phyloP scores from a whole-genome alignment of 2,329 filamentous ascomycete species.

The Stagonosporopsis rhizophila region DNA sequence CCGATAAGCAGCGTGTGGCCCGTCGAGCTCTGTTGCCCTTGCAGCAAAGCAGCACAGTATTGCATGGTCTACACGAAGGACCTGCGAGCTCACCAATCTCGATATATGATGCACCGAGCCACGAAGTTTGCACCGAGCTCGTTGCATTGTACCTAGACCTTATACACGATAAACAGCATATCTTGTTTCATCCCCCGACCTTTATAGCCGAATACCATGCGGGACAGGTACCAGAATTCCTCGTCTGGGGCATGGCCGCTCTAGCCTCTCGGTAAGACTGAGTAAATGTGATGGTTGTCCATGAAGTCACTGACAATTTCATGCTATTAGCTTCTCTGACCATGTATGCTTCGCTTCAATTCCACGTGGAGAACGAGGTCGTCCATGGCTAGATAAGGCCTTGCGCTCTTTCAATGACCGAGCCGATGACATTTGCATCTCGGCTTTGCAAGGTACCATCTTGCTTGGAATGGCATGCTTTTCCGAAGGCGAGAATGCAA shows the following conservation, averaged over 20 bases:
- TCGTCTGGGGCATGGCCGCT: slow-evolving; percentile 9
- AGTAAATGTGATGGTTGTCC: background rate
- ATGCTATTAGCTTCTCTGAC: slow-evolving; percentile 3
- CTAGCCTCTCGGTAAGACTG: slow-evolving; percentile 3
- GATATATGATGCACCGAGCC: slow-evolving; percentile 1
- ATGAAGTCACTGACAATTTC: background rate
- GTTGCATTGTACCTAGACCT: slow-evolving; percentile 10
- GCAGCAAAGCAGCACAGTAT: background rate
- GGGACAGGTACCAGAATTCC: slow-evolving; percentile 4
- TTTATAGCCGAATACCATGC: slow-evolving; percentile 5
- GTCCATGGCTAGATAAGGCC: slow-evolving; percentile 10
- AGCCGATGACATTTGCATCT: slow-evolving; percentile 3
- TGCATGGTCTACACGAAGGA: background rate
- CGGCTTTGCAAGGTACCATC: slow-evolving; percentile 8
- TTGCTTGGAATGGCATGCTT: slow-evolving; percentile 15
- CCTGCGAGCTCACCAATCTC: background rate
- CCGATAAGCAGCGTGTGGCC: background rate
- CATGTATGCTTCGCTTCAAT: slow-evolving; percentile 2
- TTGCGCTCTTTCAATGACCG: slow-evolving; percentile 2
- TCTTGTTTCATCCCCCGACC: slow-evolving; percentile 11
- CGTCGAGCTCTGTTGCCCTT: slow-evolving; percentile 1
- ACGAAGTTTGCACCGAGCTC: slow-evolving; percentile 1
- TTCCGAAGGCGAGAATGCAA: slow-evolving; percentile 2
- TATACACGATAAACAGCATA: slow-evolving; percentile 13
- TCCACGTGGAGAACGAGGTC: slow-evolving; percentile 2